Conservation (phyloP, 1,139 yeast genomes). For the Saccharomyces hybrid region DNA sequence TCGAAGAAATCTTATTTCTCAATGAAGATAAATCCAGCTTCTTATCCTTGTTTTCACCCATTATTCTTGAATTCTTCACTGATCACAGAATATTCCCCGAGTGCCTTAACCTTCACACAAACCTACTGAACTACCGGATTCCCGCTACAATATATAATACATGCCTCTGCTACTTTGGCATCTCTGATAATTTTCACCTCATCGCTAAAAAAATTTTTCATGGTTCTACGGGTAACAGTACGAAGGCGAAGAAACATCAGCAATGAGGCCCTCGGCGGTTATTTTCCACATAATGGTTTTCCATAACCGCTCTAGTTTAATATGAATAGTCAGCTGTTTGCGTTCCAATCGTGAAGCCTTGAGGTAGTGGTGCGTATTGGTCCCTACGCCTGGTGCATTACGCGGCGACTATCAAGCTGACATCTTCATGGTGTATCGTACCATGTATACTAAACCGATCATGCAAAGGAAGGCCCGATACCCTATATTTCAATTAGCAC, state of each 20-base stretch:
- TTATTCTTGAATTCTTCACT: neutral
- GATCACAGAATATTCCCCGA: neutral
- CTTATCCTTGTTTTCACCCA: constrained; percentile 8
- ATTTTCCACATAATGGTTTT: neutral
- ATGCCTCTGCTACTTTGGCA: neutral
- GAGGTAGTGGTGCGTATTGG: too few species aligned
- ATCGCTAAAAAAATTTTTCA: constrained; percentile 6
- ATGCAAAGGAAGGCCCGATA: too few species aligned
- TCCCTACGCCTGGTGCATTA: too few species aligned
- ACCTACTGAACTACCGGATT: neutral
- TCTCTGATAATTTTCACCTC: neutral
- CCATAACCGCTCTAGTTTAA: too few species aligned
- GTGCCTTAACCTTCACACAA: neutral
- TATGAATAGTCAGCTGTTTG: too few species aligned
- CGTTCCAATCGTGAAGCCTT: too few species aligned
- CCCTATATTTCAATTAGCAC: too few species aligned
- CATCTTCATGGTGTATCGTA: too few species aligned
- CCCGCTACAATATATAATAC: neutral
- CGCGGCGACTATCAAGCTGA: too few species aligned
- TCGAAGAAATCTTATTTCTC: constrained; percentile 47
- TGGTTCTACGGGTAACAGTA: neutral
- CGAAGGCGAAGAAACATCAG: neutral
- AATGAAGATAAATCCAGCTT: constrained; percentile 41
- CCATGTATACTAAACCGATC: too few species aligned
- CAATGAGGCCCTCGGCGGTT: neutral